Base-by-base conservation (phyloP, 164 flowering plant species). In the Berberis vulgaris region DNA sequence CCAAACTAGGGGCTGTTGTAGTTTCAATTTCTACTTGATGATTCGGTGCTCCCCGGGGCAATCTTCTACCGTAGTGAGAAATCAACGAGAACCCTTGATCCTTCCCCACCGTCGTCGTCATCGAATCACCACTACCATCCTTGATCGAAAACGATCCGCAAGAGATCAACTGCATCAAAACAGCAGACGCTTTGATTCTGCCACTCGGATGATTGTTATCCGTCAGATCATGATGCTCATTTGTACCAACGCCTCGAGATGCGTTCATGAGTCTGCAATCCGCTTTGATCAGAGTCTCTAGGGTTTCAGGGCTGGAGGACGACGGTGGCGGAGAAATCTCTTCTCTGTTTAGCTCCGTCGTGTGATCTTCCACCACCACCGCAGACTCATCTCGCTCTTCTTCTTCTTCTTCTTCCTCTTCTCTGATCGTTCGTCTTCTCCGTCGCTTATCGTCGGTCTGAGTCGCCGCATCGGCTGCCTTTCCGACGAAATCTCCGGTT, bases 271-370 rank as follows among this genome's bases (percentile, higher is more conserved):
- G 63, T 46, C 86, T 72, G 11, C 81, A 78, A 44, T 89, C 90
- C 0, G 89, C 87, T 69, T 87, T 86, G 77, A 92, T 82, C 71
- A 89, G 57, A 0, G 96, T 65, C 65, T 88, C 96, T 41, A 88
- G 77, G 1, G 95, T 86, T 64, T 89, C 98, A 2, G 97, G 94
- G 61, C 98, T 93, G 5, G 98, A 86, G 66, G 90, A 86, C 10
- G 91, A 83, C 65, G 91, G 96, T 13, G 97, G 96, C 11, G 98
- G 96, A 3, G 96, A 88, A 45, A 88, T 79, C 82, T 89, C 96
- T 1, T 78, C 90, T 54, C 84, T 73, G 71, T 80, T 84, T 64
- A 83, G 76, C 77, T 85, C 89, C 43, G 81, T 79, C 2, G 71
- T 74, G 41, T 65, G 70, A 4, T 60, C 68, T 49, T 60, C 68